Conservation (phyloP, 1,284 basidiomycete genomes). For the Leccinum cinnamomeum region DNA sequence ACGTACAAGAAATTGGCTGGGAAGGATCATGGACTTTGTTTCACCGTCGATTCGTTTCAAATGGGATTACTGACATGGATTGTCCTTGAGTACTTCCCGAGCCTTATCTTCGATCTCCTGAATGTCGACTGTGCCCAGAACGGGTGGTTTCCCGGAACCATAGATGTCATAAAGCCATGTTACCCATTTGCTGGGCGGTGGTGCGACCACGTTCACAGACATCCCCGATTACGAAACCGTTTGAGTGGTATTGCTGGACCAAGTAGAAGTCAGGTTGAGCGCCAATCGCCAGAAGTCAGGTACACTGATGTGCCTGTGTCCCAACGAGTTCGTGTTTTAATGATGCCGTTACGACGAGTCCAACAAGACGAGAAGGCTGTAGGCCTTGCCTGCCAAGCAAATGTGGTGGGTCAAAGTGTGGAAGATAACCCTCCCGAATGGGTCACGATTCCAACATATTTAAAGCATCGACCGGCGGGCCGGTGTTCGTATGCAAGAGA, state of each 20-base stretch:
- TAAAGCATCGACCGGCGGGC: conserved; percentile 1
- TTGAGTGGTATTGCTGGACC: neutral
- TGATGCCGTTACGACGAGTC: neutral
- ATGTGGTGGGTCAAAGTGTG: neutral
- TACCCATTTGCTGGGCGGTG: conserved; percentile 24
- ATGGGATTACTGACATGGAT: conserved; percentile 31
- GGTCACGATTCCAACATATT: neutral
- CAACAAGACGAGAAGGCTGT: neutral
- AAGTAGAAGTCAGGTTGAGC: neutral
- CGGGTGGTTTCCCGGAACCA: conserved; percentile 32
- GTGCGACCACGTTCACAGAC: conserved; percentile 23
- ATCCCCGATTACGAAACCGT: conserved; percentile 2
- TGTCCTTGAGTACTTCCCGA: conserved; percentile 42
- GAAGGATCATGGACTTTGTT: neutral
- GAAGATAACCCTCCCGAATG: neutral
- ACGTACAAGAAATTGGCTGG: conserved; percentile 64
- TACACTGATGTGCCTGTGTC: neutral
- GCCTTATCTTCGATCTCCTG: conserved; percentile 47
- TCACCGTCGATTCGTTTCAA: neutral
- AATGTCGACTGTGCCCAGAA: conserved; percentile 41
- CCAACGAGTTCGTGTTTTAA: neutral
- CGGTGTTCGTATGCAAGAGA: conserved; percentile 1
- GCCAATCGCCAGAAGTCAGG: neutral
- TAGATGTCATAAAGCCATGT: conserved; percentile 28
- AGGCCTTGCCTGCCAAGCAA: neutral